Percentiles rank a stretch among this genome's conserved stretches.
phyloP scores from a whole-genome alignment of 768 basidiomycete species.

The Rhodotorula kratochvilovae region DNA sequence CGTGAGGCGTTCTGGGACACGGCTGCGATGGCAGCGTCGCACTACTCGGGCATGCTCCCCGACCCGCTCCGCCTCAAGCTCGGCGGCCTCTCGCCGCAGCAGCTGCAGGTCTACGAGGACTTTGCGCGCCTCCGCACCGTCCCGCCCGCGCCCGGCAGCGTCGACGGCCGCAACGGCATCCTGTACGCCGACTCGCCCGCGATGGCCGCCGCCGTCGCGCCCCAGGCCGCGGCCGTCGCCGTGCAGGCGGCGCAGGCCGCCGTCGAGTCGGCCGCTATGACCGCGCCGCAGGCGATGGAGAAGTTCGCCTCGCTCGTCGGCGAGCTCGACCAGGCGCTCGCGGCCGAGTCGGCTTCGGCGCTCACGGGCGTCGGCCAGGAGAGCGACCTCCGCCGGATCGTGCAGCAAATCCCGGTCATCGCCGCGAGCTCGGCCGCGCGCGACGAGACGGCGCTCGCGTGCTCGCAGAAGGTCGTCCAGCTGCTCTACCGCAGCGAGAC shows the following conservation, averaged over 20 bases:
- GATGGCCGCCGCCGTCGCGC: conserved; percentile 15
- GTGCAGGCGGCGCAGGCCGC: background rate
- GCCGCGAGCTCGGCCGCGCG: conserved; percentile 74
- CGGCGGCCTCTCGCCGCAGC: conserved; percentile 72
- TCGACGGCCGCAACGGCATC: conserved; percentile 31
- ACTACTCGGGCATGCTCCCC: conserved; percentile 68
- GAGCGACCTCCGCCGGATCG: conserved; percentile 77
- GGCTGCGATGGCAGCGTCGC: conserved; percentile 61
- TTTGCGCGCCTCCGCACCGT: conserved; percentile 58
- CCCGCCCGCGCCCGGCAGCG: conserved; percentile 5
- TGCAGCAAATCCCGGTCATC: conserved; percentile 74
- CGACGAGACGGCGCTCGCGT: conserved; percentile 78
- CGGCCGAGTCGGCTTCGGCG: conserved; percentile 67
- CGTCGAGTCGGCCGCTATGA: conserved; percentile 47
- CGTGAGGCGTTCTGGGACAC: conserved; percentile 90
- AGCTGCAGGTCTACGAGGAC: conserved; percentile 89
- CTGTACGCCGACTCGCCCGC: conserved; percentile 37
- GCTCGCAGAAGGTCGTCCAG: conserved; percentile 96
- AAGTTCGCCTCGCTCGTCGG: conserved; percentile 61
- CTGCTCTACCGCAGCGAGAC: conserved; percentile 82
- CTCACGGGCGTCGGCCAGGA: conserved; percentile 69
- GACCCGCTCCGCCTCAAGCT: conserved; percentile 82
- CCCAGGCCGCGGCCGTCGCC: conserved; percentile 1
- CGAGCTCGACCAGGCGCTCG: conserved; percentile 76
- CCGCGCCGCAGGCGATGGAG: conserved; percentile 80